Conservation (phyloP, 495 filamentous ascomycete genomes). For the Talaromyces stipitatus region DNA sequence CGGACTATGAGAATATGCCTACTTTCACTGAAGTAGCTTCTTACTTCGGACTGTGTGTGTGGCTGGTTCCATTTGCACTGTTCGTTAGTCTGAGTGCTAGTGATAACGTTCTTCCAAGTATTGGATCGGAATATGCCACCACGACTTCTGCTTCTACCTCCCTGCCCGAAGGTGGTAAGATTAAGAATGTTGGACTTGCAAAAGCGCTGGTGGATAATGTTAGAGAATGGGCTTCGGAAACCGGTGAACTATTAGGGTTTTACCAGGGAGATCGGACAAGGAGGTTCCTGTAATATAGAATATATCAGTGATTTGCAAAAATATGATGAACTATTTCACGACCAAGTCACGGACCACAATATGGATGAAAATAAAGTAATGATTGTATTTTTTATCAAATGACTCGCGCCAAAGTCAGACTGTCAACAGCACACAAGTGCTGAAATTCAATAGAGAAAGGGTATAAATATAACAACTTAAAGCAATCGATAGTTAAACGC, state of each 20-base stretch:
- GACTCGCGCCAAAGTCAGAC: background rate
- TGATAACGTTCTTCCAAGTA: constrained; percentile 89
- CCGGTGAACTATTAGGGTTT: constrained; percentile 63
- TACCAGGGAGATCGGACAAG: constrained; percentile 48
- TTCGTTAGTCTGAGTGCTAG: constrained; percentile 90
- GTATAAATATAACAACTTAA: constrained; percentile 17
- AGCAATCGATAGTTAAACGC: background rate
- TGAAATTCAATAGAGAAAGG: constrained; percentile 12
- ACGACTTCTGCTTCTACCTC: constrained; percentile 37
- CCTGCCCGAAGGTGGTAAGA: constrained; percentile 27
- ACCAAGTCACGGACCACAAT: background rate
- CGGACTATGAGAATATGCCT: constrained; percentile 51
- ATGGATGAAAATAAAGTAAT: background rate
- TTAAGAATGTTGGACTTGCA: constrained; percentile 72
- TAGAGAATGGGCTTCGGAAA: constrained; percentile 64
- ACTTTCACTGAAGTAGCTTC: constrained; percentile 92
- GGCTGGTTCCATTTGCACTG: constrained; percentile 91
- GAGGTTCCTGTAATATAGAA: constrained; percentile 25
- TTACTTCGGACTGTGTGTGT: constrained; percentile 93
- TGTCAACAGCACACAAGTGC: background rate
- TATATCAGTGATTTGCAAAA: background rate
- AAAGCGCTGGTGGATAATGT: constrained; percentile 80
- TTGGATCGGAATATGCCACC: constrained; percentile 59
- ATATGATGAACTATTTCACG: background rate
- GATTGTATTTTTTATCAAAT: background rate